Evolutionary conservation across 768 basidiomycete species (phyloP), one percentile per base, ranked within the genome.

Genomic region (Pleurotus sapidus): DNA sequence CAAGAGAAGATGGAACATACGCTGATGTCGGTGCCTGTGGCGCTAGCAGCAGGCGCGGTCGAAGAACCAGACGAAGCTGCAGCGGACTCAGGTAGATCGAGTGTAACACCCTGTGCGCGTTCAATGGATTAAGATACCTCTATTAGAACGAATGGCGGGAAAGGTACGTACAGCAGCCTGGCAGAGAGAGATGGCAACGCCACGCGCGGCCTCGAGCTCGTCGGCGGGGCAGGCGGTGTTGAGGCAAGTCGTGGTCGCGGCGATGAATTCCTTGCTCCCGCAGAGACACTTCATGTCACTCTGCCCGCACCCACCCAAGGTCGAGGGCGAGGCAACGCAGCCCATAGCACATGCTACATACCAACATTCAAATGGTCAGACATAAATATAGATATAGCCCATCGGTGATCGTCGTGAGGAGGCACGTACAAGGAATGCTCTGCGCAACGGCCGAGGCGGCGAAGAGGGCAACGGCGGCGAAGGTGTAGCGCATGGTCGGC

Each of bases 401-500:
- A 20, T 20, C 20, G 20, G 20, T 24, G 24, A 43, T 15, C 38
- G 18, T 38, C n/a, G 40, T 20, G 37, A 24, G 37, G 24, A 24
- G 23, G n/a, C 24, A 46, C 71, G 38, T 65, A 79, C 78, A 39
- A 43, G 78, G 75, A 55, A 72, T 63, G 34, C 47, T 47, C 62
- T 78, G 78, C 48, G 79, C 74, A 48, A 72, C 69, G 54, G 68
- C 72, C 46, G 75, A 71, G 63, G 76, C 70, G 61, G 73, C 65
- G 58, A 74, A 67, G 67, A 79, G 67, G 66, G 74, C 61, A 60
- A 75, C 57, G 57, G 76, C 56, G 58, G 72, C 66, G 61, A 76
- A 42, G 58, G 78, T 69, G 75, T 81, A 80, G 68, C 79, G 84
- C 87, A 88, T 88, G 55, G 48, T 78, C 61, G 56, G 6, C 24